Conservation (phyloP, 331 rosid genomes). For the Malus hybrid region DNA sequence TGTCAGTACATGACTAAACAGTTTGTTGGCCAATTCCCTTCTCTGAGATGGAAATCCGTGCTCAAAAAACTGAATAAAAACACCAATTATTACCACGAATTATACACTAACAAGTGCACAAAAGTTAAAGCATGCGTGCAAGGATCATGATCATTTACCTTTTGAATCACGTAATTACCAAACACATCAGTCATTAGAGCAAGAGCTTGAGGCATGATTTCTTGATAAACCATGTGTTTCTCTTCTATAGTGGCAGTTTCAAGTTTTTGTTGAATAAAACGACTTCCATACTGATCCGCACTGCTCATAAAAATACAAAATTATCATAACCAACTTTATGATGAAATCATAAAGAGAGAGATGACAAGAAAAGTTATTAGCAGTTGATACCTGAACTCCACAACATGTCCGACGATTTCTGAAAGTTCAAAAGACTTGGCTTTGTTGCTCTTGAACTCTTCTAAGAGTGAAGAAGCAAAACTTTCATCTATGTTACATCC, state of each 20-base stretch:
- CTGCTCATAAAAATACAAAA: constrained; percentile 35
- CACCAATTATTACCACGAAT: constrained; percentile 1
- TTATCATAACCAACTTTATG: constrained; percentile 1
- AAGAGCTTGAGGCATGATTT: constrained; percentile 95
- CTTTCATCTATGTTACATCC: constrained; percentile 58
- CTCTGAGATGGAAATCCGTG: constrained; percentile 79
- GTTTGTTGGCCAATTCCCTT: constrained; percentile 92
- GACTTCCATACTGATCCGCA: constrained; percentile 97
- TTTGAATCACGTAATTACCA: constrained; percentile 98
- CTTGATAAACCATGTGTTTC: constrained; percentile 94
- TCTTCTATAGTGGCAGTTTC: constrained; percentile 83
- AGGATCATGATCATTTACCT: constrained; percentile 40
- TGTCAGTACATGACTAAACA: constrained; percentile 67
- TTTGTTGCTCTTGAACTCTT: constrained; percentile 90
- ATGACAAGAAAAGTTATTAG: constrained; percentile 2
- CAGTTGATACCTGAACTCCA: constrained; percentile 61
- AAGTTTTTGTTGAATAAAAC: constrained; percentile 96
- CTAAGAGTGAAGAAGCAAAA: constrained; percentile 74
- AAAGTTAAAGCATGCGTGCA: background rate
- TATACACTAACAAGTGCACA: background rate
- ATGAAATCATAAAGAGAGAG: constrained; percentile 8
- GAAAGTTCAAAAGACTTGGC: constrained; percentile 86
- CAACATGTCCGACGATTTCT: constrained; percentile 84
- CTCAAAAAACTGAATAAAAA: constrained; percentile 75
- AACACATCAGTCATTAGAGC: constrained; percentile 97